Percentiles rank a stretch among this genome's conserved stretches.
These are phyloP conservation scores for Elsinoe perseae DNA, from an alignment of 2,329 filamentous ascomycete genomes.

Conservation along the genomic window DNA sequence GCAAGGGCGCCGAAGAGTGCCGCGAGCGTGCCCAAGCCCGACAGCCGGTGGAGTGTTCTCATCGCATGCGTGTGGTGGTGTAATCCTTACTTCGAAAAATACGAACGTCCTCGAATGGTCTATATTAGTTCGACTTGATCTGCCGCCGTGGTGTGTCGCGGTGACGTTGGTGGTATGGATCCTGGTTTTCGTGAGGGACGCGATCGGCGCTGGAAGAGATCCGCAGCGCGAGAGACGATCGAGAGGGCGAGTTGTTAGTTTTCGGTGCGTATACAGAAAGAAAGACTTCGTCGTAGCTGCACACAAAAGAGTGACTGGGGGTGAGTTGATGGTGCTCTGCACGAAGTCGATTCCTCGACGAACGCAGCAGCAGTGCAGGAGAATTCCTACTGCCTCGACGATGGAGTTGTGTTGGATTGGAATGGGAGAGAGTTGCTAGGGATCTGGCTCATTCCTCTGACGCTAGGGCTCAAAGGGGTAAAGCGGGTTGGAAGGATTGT, in stretches of 20 bases:
- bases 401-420: constrained; percentile 7
- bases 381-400: constrained; percentile 5
- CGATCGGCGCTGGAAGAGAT: constrained; percentile 16
- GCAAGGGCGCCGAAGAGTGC: constrained; percentile 16
- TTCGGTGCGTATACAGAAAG: not conserved
- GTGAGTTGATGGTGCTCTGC: constrained; percentile 12
- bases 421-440: constrained; percentile 10
- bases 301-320: constrained; percentile 16
- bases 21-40: constrained; percentile 19
- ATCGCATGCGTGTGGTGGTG: constrained; percentile 18
- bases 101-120: too few species aligned
- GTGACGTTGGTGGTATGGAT: constrained; percentile 12
- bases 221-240: constrained; percentile 10
- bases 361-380: constrained; percentile 4
- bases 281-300: not conserved
- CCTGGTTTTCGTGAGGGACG: constrained; percentile 11
- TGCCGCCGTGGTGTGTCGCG: too few species aligned
- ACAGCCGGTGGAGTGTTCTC: constrained; percentile 14
- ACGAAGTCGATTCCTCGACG: constrained; percentile 9
- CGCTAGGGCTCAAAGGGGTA: not conserved
- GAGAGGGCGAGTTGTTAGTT: not conserved
- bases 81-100: not conserved
- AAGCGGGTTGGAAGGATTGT: not conserved
- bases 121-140: too few species aligned
- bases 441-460: constrained; percentile 3